Evolutionary conservation across 345 rosid species (phyloP), one percentile per base, ranked within the genome.

Genomic region (Ceriops decandra): DNA sequence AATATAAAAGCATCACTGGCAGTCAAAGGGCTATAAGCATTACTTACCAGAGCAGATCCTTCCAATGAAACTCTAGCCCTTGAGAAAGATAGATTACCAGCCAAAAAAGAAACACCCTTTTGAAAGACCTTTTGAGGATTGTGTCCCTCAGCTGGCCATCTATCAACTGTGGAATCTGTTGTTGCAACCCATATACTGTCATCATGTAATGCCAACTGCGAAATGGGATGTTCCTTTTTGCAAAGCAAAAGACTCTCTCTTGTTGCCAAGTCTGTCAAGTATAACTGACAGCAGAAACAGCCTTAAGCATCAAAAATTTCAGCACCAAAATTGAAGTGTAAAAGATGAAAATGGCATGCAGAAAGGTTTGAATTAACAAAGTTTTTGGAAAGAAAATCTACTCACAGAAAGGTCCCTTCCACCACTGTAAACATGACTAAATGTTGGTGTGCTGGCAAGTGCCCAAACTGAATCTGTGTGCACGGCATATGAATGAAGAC

Each of bases 401-500:
- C 99, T 92, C 73, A 95, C 99, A 81, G 93, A 92, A 80, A 82
- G 88, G 79, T 95, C 99, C 85, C 99, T 89, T 72, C 99, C 99
- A 57, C 99, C 99, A 61, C 99, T 95, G 74, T 95, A 95, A 79
- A 92, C 99, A 72, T 95, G 98, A 84, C 82, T 87, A 81, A 95
- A 92, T 11, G 98, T 77, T 16, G 99, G 87, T 63, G 91, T 84
- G 88, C 98, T 88, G 64, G 98, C 98, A 84, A 95, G 98, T 33
- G 99, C 96, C 99, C 99, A 95, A 62, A 95, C 99, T 81, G 99
- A 95, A 84, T 95, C 98, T 61, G 99, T 95, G 77, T 95, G 99
- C 74, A 95, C 99, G 19, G 99, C 98, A 82, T 95, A 95, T 60
- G 99, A 92, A 82, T 95, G 99, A 77, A 95, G 63, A 71, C 99